Evolutionary conservation across 768 basidiomycete genomes (phyloP), one percentile per base, ranked within the genome.

Genomic region (Rhodosporidiobolus odoratus): DNA sequence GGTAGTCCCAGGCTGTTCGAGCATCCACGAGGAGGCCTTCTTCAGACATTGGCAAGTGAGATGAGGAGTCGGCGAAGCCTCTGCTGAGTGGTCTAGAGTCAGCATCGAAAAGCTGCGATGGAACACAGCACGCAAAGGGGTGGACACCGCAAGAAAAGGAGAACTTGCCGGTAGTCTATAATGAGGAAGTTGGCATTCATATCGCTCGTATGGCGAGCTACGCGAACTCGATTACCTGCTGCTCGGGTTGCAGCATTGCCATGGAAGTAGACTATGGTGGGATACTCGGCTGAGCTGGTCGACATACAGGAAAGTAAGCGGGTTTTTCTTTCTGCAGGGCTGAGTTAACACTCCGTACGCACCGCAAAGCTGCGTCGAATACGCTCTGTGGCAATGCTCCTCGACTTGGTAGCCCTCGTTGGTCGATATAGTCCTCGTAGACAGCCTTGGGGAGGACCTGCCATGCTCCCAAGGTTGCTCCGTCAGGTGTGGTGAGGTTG

Each of bases 261-360:
- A 73, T 97, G 95, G 52, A 94, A 83, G 80, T 90, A 95, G n/a
- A 97, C 82, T n/a, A 95, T 81, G 0, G 89, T 93, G 0, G 91
- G 91, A 35, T 83, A 79, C 1, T 80, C 81, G 72, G 23, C 82
- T 10, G 54, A 48, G 8, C 58, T 60, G 52, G 1, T 23, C 13
- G 43, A 45, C 43, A 23, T 13, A 23, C 43, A 23, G 43, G 23
- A 12, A 45, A 45, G 43, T 45, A n/a, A n/a, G n/a, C n/a, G n/a
- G n/a, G n/a, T n/a, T n/a, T n/a, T n/a, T n/a, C n/a, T n/a, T n/a
- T n/a, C n/a, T n/a, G n/a, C 43, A 45, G 43, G 43, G 23, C 23
- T 13, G 13, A 23, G 43, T 45, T 23, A 45, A 23, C 12, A 23
- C 43, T 13, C 43, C 43, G 43, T 19, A 56, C 43, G 41, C 40